phyloP scores from a whole-genome alignment of 306 rosid species.

The Biancaea sappan region DNA sequence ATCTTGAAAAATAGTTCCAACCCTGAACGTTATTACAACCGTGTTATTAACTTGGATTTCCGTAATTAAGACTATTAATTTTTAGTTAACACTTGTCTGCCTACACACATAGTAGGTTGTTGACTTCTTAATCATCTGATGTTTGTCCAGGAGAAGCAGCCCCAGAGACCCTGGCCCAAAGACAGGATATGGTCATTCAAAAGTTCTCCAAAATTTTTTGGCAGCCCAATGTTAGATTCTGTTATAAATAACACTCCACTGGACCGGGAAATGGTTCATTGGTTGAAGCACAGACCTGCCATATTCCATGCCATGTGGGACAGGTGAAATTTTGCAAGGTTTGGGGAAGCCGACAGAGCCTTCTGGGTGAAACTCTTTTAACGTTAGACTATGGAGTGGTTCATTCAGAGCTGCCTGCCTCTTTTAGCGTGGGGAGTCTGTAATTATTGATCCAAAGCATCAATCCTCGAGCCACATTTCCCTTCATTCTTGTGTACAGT shows the following conservation, averaged over 20 bases:
- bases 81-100: not conserved
- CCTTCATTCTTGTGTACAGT: constrained; percentile 82
- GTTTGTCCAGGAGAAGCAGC: constrained; percentile 79
- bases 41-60: not conserved
- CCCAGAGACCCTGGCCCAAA: constrained; percentile 92
- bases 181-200: constrained; percentile 93
- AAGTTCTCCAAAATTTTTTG: constrained; percentile 65
- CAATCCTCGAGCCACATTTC: constrained; percentile 46
- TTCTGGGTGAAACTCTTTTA: constrained; percentile 34
- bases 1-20: not conserved
- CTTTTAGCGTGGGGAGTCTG: constrained; percentile 63
- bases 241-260: constrained; percentile 57
- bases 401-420: constrained; percentile 67
- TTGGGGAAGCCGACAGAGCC: constrained; percentile 44
- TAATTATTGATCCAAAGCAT: constrained; percentile 51
- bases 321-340: constrained; percentile 60
- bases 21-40: not conserved
- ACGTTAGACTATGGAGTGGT: constrained; percentile 52
- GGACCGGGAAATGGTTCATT: constrained; percentile 92
- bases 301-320: constrained; percentile 85
- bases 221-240: constrained; percentile 95
- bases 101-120: not conserved
- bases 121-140: constrained; percentile 20
- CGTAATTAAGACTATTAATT: not conserved
- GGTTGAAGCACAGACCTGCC: constrained; percentile 91